Base-by-base conservation (phyloP, 768 basidiomycete genomes). In the Kwoniella bestiolae region DNA sequence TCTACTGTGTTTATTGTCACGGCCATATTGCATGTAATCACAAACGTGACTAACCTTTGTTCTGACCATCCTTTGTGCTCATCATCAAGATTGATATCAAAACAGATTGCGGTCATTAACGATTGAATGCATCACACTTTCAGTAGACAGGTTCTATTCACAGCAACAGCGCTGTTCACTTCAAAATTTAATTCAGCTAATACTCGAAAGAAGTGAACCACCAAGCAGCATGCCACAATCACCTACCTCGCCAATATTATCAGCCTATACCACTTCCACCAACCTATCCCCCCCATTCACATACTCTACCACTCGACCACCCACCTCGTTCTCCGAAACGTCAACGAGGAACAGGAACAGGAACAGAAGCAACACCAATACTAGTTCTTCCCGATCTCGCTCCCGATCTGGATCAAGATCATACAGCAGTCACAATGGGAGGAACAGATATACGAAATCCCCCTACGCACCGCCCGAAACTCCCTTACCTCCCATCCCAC, bases 301-400 rank as follows among this genome's bases (percentile, higher is more conserved):
- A 21, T 77, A 75, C 63, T 73, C 74, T n/a, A 67, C 62, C 8
- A 70, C 71, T 2, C 47, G 71, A 26, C 71, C 71, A n/a, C 73
- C 76, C 12, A 71, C 72, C 1, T 53, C 63, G 12, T 74, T 66
- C 56, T 70, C 70, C 5, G 32, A 53, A 28, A 18, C 53, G 16
- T 28, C 35, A 14, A 50, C 47, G 12, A 41, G 38, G 38, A 41
- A 41, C 18, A 11, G 38, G 12, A 41, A 18, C 38, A 41, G 38
- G 38, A 41, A 41, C 18, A 11, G 38, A 11, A 41, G 38, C 38
- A 41, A 41, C 18, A 14, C 44, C 2, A 29, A 16, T 44, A 46
- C 56, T 18, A 56, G n/a, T 26, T 28, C 58, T 29, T 29, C 44
- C 23, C 5, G 29, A 8, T 38, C 58, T 16, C 5, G 29, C 3